These are phyloP conservation scores for Paratinospora sagittata DNA, from an alignment of 164 flowering plant genomes.

Conservation along the genomic window DNA sequence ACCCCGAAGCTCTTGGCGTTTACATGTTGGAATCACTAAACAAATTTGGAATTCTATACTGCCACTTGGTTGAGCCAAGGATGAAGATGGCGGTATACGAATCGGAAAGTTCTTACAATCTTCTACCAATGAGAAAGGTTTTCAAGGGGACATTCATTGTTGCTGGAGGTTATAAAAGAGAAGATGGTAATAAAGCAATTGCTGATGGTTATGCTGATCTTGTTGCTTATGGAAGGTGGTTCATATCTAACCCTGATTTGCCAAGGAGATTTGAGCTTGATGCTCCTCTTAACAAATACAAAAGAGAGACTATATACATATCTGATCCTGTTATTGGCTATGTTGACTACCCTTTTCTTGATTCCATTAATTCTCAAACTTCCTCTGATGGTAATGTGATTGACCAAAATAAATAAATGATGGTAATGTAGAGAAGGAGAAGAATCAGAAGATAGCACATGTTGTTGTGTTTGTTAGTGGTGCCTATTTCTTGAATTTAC, in stretches of 20 bases:
- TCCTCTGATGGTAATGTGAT: too few relatives aligned
- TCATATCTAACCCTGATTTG: slow-evolving; percentile 25
- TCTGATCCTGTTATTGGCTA: slow-evolving; percentile 24
- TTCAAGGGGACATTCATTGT: slow-evolving; percentile 22
- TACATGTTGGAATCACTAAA: slow-evolving; percentile 20
- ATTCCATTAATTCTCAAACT: neutral
- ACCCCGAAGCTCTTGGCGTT: slow-evolving; percentile 21
- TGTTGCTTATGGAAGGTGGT: slow-evolving; percentile 18
- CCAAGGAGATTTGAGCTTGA: slow-evolving; percentile 15
- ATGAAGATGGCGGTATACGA: slow-evolving; percentile 2
- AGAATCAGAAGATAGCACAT: too few relatives aligned
- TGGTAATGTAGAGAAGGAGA: too few relatives aligned
- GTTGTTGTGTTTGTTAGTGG: too few relatives aligned
- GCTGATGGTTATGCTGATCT: slow-evolving; percentile 19
- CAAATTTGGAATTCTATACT: slow-evolving; percentile 11
- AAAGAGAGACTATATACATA: slow-evolving; percentile 17
- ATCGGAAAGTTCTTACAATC: slow-evolving; percentile 12
- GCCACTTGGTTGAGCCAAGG: slow-evolving; percentile 24
- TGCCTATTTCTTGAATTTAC: too few relatives aligned
- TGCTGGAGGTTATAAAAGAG: slow-evolving; percentile 16
- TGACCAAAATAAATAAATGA: too few relatives aligned
- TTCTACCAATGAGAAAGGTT: slow-evolving; percentile 17
- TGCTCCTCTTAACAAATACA: slow-evolving; percentile 23
- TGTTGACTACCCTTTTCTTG: slow-evolving; percentile 25
- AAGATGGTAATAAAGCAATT: slow-evolving; percentile 22